Conservation (phyloP, 2,329 filamentous ascomycete genomes). For the Harringtonia aguacate region DNA sequence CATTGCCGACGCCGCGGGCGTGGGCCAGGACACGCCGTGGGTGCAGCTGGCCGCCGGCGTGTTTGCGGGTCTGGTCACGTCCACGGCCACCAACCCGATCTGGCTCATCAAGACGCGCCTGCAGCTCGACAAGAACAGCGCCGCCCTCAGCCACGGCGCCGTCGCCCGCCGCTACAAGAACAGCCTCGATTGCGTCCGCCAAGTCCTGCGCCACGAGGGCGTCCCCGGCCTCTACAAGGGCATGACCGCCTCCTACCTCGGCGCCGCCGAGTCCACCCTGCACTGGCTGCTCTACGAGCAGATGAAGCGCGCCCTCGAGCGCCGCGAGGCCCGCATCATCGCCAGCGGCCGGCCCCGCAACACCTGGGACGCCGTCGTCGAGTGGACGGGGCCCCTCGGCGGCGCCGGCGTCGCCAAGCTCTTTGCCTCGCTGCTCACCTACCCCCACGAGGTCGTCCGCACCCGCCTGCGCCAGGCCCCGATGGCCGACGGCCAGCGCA, state of each 20-base stretch:
- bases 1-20: constrained; percentile 64
- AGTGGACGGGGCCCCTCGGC: constrained; percentile 68
- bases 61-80: constrained; percentile 71
- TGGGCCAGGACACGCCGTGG: constrained; percentile 54
- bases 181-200: constrained; percentile 74
- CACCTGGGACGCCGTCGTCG: constrained; percentile 62
- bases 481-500: constrained; percentile 56
- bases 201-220: constrained; percentile 74
- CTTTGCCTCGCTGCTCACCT: constrained; percentile 72
- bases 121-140: constrained; percentile 80
- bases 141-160: constrained; percentile 43
- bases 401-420: constrained; percentile 81
- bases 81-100: constrained; percentile 89
- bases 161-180: constrained; percentile 67
- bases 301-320: constrained; percentile 65
- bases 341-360: constrained; percentile 52
- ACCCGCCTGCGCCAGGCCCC: constrained; percentile 81
- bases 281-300: constrained; percentile 95
- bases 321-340: constrained; percentile 47
- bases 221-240: constrained; percentile 77
- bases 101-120: constrained; percentile 93
- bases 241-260: constrained; percentile 82
- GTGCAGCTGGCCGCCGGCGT: constrained; percentile 72
- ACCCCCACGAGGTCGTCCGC: constrained; percentile 86
- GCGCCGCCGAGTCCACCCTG: constrained; percentile 79